These are phyloP conservation scores for Plectosphaerella cucumerina DNA, from an alignment of 2,329 filamentous ascomycete species.

Conservation along the genomic window DNA sequence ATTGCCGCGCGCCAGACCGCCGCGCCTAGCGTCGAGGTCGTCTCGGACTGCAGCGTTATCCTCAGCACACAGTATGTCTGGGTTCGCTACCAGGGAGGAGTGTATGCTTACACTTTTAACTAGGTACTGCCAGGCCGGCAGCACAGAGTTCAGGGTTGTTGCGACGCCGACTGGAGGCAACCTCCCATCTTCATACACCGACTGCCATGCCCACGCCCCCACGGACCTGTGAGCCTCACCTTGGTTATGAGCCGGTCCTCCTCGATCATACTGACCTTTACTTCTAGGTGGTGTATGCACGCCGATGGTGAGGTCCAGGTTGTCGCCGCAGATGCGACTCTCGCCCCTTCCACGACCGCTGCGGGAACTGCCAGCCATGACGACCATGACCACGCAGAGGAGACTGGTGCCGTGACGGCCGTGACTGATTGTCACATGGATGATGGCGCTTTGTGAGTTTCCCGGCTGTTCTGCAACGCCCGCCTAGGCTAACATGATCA, in stretches of 20 bases:
- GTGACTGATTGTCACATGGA: slow-evolving; percentile 39
- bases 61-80: slow-evolving; percentile 12
- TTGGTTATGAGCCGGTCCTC: neutral
- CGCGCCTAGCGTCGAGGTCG: slow-evolving; percentile 9
- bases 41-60: slow-evolving; percentile 11
- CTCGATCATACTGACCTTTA: neutral
- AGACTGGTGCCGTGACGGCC: slow-evolving; percentile 23
- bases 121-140: slow-evolving; percentile 10
- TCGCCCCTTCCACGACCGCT: slow-evolving; percentile 11
- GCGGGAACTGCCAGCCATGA: neutral
- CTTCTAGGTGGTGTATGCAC: slow-evolving; percentile 38
- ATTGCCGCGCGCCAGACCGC: slow-evolving; percentile 24
- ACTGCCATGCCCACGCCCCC: slow-evolving; percentile 49
- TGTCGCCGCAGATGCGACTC: slow-evolving; percentile 14
- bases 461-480: too few relatives aligned
- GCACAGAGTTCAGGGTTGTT: slow-evolving; percentile 9
- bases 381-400: neutral
- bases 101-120: neutral
- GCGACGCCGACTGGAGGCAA: slow-evolving; percentile 10
- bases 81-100: neutral
- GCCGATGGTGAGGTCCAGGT: slow-evolving; percentile 37
- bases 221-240: slow-evolving; percentile 36
- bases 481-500: slow-evolving; percentile 17
- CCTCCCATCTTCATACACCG: slow-evolving; percentile 28
- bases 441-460: slow-evolving; percentile 31